Evolutionary conservation across 208 protist genomes (phyloP).

Genomic region (Leishmania amazonensis): DNA sequence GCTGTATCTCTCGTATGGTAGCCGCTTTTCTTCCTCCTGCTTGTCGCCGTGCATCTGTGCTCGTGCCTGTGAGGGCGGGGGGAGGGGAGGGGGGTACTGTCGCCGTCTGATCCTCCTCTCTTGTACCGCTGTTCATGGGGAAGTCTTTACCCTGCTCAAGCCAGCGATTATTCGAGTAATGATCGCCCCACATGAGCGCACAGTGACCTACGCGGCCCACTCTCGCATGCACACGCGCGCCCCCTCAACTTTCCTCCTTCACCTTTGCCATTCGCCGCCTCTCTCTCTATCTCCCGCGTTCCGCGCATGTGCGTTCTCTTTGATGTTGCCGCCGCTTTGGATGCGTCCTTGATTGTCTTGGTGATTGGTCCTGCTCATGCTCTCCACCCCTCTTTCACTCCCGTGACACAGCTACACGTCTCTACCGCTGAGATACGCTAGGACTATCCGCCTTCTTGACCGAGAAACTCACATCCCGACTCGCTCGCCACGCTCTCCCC

Average conservation of each 20-base stretch:
- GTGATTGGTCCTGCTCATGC: background rate
- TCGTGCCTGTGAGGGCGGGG: too few species aligned
- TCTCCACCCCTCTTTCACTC: background rate
- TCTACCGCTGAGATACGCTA: constrained; percentile 1
- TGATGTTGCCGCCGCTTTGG: background rate
- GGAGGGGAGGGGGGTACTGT: background rate
- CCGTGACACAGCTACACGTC: background rate
- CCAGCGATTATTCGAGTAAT: background rate
- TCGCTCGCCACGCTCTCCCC: background rate
- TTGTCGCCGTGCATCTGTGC: background rate
- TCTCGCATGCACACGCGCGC: background rate
- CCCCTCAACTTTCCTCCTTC: background rate
- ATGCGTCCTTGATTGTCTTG: background rate
- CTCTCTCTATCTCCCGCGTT: background rate
- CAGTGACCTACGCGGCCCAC: background rate
- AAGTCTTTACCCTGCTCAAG: background rate
- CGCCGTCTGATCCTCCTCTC: background rate
- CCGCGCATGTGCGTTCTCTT: background rate
- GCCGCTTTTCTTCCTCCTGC: background rate
- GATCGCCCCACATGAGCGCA: background rate
- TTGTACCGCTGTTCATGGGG: background rate
- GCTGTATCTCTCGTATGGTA: background rate
- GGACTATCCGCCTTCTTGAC: background rate
- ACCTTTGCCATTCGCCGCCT: background rate
- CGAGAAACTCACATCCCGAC: background rate